phyloP scores from a whole-genome alignment of 1,139 yeast species.

The Wickerhamomyces sp. region DNA sequence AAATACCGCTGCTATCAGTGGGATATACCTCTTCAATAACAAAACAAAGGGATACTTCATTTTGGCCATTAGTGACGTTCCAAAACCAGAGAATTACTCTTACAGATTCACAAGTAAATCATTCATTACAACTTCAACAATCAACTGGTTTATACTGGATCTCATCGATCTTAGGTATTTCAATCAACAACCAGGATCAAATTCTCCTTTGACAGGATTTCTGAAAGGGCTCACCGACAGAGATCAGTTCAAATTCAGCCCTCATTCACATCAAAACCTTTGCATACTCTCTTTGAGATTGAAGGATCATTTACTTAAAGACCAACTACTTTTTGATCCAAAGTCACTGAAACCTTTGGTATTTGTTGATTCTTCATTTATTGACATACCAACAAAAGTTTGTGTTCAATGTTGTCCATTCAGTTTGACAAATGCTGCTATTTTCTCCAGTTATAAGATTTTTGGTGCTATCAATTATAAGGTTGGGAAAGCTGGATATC shows the following conservation, averaged over 20 bases:
- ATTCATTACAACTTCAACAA: conserved; percentile 6
- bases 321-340: conserved; percentile 5
- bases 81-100: conserved; percentile 8
- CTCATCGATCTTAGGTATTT: conserved; percentile 7
- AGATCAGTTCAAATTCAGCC: conserved; percentile 17
- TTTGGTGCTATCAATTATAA: conserved; percentile 42
- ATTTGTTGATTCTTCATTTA: conserved; percentile 4
- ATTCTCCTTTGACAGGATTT: conserved; percentile 3
- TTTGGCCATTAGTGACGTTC: conserved; percentile 12
- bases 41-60: conserved; percentile 11
- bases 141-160: conserved; percentile 11
- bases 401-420: conserved; percentile 46
- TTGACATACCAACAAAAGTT: conserved; percentile 21
- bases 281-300: conserved; percentile 6
- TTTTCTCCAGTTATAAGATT: conserved; percentile 45
- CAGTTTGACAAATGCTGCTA: conserved; percentile 51
- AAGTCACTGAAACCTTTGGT: conserved; percentile 7
- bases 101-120: conserved; percentile 12
- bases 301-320: background rate
- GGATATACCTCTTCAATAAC: conserved; percentile 16
- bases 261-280: conserved; percentile 4
- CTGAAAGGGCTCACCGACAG: conserved; percentile 11
- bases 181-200: background rate
- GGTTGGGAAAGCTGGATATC: conserved; percentile 28
- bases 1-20: conserved; percentile 16